These are phyloP conservation scores for Ogataea glucozyma DNA, from an alignment of 805 yeast species.

Conservation along the genomic window DNA sequence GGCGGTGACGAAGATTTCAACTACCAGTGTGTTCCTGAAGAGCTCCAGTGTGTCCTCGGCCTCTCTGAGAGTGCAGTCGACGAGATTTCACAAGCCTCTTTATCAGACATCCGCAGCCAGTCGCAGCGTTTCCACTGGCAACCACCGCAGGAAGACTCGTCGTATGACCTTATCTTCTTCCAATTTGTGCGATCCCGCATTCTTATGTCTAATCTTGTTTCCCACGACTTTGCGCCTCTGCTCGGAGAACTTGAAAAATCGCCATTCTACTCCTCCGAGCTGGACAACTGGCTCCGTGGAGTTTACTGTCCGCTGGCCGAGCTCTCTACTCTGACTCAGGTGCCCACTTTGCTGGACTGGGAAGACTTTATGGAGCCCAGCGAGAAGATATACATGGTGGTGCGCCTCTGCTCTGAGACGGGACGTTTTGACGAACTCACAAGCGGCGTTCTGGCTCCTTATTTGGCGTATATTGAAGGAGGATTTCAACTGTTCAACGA, in stretches of 20 bases:
- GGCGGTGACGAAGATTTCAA: no score
- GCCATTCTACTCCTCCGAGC: constrained; percentile 7
- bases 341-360: constrained; percentile 26
- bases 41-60: constrained; percentile 1
- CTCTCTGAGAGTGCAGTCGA: background rate
- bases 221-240: constrained; percentile 13
- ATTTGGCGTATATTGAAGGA: constrained; percentile 12
- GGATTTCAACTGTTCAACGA: constrained; percentile 22
- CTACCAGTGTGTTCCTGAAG: constrained; percentile 8
- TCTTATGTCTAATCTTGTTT: constrained; percentile 20
- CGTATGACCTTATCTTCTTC: no score
- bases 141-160: no score
- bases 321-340: constrained; percentile 11
- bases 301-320: constrained; percentile 26
- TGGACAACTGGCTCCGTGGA: constrained; percentile 26
- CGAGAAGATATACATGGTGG: constrained; percentile 25
- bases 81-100: background rate
- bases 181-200: constrained; percentile 28
- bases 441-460: constrained; percentile 23
- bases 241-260: constrained; percentile 4
- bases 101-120: background rate
- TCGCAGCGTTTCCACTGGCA: constrained; percentile 7
- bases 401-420: constrained; percentile 13
- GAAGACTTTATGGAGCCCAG: constrained; percentile 13
- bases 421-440: constrained; percentile 12